phyloP scores from a whole-genome alignment of 139 green algal species.

The Chlorella sp. region DNA sequence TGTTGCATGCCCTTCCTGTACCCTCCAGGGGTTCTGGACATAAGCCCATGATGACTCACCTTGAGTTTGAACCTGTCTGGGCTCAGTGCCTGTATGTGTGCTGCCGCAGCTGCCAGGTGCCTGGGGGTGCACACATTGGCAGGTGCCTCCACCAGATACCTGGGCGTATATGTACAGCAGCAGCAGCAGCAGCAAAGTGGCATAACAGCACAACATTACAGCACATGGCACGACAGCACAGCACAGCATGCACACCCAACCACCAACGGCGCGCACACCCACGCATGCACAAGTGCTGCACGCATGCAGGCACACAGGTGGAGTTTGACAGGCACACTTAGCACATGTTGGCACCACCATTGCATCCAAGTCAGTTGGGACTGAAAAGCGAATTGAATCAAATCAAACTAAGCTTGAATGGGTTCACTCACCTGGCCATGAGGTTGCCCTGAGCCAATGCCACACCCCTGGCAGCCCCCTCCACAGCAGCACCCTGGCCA shows the following conservation, averaged over 20 bases:
- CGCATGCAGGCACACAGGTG: too few relatives aligned
- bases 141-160: conserved; percentile 91
- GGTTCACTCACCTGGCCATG: conserved; percentile 25
- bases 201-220: background rate
- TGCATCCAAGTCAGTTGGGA: background rate
- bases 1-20: too few relatives aligned
- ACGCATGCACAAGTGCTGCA: background rate
- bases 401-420: background rate
- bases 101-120: conserved; percentile 71
- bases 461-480: conserved; percentile 18
- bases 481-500: too few relatives aligned
- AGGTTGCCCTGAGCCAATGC: conserved; percentile 49
- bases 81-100: conserved; percentile 45
- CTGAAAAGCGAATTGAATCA: background rate
- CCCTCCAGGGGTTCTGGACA: too few relatives aligned
- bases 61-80: too few relatives aligned
- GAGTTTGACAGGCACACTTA: too few relatives aligned
- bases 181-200: background rate
- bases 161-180: conserved; percentile 11
- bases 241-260: background rate
- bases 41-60: too few relatives aligned
- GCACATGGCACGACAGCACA: background rate
- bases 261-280: background rate
- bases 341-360: background rate
- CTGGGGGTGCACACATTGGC: conserved; percentile 91